Percentiles rank a stretch among this genome's conserved stretches.
phyloP scores from a whole-genome alignment of 2,329 filamentous ascomycete species.

The Anthostomella pinea region DNA sequence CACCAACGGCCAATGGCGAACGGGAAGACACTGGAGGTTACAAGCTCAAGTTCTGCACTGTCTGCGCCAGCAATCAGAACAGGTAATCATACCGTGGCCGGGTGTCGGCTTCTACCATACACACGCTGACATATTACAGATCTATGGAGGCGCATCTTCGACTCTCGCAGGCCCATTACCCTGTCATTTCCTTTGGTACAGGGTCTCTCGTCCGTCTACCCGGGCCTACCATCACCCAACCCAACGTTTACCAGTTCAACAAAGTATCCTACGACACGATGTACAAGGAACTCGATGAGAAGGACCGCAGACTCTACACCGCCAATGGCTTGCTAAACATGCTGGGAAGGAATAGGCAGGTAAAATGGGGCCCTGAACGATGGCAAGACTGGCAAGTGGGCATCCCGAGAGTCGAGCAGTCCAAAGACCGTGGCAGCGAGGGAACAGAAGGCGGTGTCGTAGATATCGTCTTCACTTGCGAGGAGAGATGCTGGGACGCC shows the following conservation, averaged over 20 bases:
- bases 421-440: conserved; percentile 69
- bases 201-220: conserved; percentile 91
- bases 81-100: conserved; percentile 51
- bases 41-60: conserved; percentile 95
- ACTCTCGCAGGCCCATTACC: conserved; percentile 80
- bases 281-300: conserved; percentile 83
- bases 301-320: conserved; percentile 83
- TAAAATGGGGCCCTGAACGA: conserved; percentile 94
- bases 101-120: neutral
- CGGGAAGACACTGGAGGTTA: conserved; percentile 58
- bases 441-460: conserved; percentile 88
- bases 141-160: conserved; percentile 99
- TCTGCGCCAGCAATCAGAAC: conserved; percentile 99
- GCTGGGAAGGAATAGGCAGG: conserved; percentile 84
- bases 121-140: conserved; percentile 42
- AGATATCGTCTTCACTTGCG: conserved; percentile 94
- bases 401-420: conserved; percentile 73
- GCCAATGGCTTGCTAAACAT: conserved; percentile 94
- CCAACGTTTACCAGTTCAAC: conserved; percentile 98
- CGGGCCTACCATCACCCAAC: conserved; percentile 85
- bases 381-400: conserved; percentile 98
- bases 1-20: conserved; percentile 43
- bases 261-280: conserved; percentile 93
- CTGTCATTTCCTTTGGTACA: conserved; percentile 97
- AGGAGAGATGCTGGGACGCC: conserved; percentile 97